Evolutionary conservation across 495 filamentous ascomycete species (phyloP), one percentile per base, ranked within the genome.

Genomic region (Paragyromitra xinjiangensis): DNA sequence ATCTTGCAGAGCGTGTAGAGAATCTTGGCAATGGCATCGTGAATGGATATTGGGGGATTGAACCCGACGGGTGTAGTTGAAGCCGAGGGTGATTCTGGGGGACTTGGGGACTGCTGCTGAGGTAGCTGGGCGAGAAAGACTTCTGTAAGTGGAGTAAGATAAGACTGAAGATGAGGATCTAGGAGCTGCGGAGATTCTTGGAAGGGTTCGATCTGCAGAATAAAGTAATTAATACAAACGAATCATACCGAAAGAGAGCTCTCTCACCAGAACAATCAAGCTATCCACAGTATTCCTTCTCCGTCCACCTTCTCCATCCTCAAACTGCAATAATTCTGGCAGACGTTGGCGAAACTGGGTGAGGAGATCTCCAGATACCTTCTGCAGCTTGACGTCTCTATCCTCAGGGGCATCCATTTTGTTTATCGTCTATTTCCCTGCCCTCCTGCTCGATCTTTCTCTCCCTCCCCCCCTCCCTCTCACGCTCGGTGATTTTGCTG

Each of bases 101-200:
- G 63, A 29, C 65, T 37, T 19, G 58, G 3, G 22, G 61, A 48
- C 6, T 9, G 59, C 7, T 4, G 66, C n/a, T 26, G 37, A 71
- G 83, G 71, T 64, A 95, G 83, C 82, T 90, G 92, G 71, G 89
- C 88, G 40, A 97, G 84, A 76, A 93, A 95, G 45, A 91, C 90
- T 81, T 89, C 86, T 22, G 92, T 90, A 58, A 98, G 86, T 7
- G 87, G 85, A 42, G 92, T 89, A 50, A 99, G 83, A 81, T 96
- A 88, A 71, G 85, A 86, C 71, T 90, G 88, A 56, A 99, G 87
- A 82, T 95, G 87, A 0, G 94, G 91, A 83, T 99, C 95, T n/a
- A 99, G 89, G 4, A 99, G 88, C 82, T 99, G 95, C 22, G 95
- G 95, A 79, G 93, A 91, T 85, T 98, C 95, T 87, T 97, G 95